These are phyloP conservation scores for Ascochyta rabiei DNA, from an alignment of 2,329 filamentous ascomycete genomes.

Conservation along the genomic window DNA sequence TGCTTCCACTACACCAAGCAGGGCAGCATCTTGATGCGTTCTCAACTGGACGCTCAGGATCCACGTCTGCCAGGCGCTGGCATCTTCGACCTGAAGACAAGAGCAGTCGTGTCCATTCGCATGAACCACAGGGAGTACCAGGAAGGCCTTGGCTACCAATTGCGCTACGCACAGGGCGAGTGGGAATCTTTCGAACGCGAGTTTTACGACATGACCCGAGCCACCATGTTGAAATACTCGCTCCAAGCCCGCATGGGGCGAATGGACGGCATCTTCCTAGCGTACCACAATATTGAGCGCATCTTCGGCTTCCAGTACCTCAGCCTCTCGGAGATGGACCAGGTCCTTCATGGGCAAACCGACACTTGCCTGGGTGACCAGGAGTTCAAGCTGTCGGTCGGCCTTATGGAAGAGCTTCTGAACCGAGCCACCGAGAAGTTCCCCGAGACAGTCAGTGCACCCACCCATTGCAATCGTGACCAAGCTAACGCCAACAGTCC, in stretches of 20 bases:
- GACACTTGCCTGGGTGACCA: constrained; percentile 73
- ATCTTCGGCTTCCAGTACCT: constrained; percentile 99
- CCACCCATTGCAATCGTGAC: too few species aligned
- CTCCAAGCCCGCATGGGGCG: constrained; percentile 95
- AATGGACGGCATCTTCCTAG: constrained; percentile 98
- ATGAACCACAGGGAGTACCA: constrained; percentile 80
- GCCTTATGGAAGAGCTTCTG: constrained; percentile 78
- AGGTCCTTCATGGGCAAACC: constrained; percentile 79
- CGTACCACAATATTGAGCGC: constrained; percentile 90
- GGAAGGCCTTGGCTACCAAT: constrained; percentile 83
- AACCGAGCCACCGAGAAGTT: constrained; percentile 76
- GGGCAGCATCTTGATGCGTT: constrained; percentile 90
- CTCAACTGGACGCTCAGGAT: constrained; percentile 91
- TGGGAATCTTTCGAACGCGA: constrained; percentile 95
- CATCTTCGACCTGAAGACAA: constrained; percentile 95
- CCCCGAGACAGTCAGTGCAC: constrained; percentile 62
- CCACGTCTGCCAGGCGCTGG: constrained; percentile 84
- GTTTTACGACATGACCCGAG: constrained; percentile 94
- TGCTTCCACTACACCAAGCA: constrained; percentile 85
- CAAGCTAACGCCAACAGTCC: constrained; percentile 53
- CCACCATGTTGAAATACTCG: constrained; percentile 95
- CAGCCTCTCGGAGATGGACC: constrained; percentile 83
- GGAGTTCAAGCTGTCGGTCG: constrained; percentile 84
- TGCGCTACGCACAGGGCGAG: constrained; percentile 73
- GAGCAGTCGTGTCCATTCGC: constrained; percentile 87